Base-by-base conservation (phyloP, 1,139 yeast species). In the Ogataea hybrid region DNA sequence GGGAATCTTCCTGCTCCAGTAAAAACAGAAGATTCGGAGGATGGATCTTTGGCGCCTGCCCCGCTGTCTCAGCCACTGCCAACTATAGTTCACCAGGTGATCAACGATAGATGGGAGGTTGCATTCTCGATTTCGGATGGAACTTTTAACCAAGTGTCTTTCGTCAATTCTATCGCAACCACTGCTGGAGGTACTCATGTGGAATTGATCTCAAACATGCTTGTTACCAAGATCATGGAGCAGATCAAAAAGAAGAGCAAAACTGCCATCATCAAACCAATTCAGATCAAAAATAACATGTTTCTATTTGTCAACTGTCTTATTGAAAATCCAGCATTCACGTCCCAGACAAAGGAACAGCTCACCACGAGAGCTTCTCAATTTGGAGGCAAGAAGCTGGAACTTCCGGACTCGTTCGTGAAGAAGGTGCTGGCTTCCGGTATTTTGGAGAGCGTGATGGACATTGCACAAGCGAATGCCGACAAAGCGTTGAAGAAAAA, bases 151-250 rank as follows among this genome's bases (percentile, higher is more conserved):
- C 98, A 94, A 62, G 95, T 94, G 32, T 89, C 97, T 37, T 94
- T 94, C 68, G 98, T 92, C 18, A 94, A 94, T 61, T 89, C 97
- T 3, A 94, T 94, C 59, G 98, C 98, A 0, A 94, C 99, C 0
- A 92, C 98, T 0, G 71, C 90, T 1, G 99, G 98, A 47, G 99
- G 99, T 53, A 86, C 98, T 0, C 99, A 94, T 63, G 95, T 90
- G 31, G 88, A 84, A 54, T 81, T 84, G 60, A 76, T 90, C 33
- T 73, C 94, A 4, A 97, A 92, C 62, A 89, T 90, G 65, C 77
- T 94, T 44, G 84, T 87, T 21, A 77, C 73, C 45, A 88, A 86
- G 60, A 84, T 88, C 28, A 68, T 81, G 23, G 87, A 87, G 17
- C 69, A 74, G 27, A 76, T 89, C 56, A 87, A 81, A 59, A 89